A percentile compares a stretch with the other conserved stretches of the same genome.
Conservation (phyloP, 768 basidiomycete species). For the Amanita molliuscula region DNA sequence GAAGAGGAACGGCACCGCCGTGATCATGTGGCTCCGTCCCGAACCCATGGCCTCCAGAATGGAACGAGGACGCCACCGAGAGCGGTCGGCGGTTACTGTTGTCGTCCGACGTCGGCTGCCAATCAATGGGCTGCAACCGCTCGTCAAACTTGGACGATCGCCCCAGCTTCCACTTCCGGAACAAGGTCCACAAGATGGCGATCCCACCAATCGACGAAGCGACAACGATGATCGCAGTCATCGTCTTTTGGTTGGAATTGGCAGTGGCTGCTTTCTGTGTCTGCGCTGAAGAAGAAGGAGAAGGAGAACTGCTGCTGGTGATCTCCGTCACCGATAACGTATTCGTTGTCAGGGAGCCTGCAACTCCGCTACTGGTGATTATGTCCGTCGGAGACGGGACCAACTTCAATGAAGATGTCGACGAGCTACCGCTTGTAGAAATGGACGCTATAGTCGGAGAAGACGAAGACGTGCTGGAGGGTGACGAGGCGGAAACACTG, state of each 20-base stretch:
- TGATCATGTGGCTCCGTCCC: conserved; percentile 16
- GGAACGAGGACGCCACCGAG: conserved; percentile 64
- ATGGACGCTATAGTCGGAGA: conserved; percentile 8
- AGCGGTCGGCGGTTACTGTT: conserved; percentile 41
- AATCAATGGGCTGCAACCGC: conserved; percentile 82
- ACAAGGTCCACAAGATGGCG: conserved; percentile 76
- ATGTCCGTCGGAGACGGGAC: conserved; percentile 9
- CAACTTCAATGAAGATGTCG: conserved; percentile 6
- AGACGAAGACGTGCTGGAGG: conserved; percentile 12
- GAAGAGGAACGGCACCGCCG: conserved; percentile 32
- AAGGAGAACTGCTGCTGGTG: conserved; percentile 18
- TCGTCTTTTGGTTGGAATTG: conserved; percentile 24
- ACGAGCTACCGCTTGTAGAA: conserved; percentile 11
- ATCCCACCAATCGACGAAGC: conserved; percentile 59
- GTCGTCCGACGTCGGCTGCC: conserved; percentile 57
- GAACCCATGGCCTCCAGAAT: conserved; percentile 37
- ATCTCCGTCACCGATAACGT: conserved; percentile 17
- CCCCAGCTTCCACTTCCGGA: conserved; percentile 88
- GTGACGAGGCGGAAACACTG: background rate
- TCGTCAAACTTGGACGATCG: conserved; percentile 73
- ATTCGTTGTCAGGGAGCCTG: conserved; percentile 9
- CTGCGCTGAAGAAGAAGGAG: conserved; percentile 18
- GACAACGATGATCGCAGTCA: conserved; percentile 60
- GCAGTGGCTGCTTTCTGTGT: conserved; percentile 13
- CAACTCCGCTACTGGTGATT: conserved; percentile 7